Conservation (phyloP, 352 stramenopile species). For the Halophytophthora batemanensis region DNA sequence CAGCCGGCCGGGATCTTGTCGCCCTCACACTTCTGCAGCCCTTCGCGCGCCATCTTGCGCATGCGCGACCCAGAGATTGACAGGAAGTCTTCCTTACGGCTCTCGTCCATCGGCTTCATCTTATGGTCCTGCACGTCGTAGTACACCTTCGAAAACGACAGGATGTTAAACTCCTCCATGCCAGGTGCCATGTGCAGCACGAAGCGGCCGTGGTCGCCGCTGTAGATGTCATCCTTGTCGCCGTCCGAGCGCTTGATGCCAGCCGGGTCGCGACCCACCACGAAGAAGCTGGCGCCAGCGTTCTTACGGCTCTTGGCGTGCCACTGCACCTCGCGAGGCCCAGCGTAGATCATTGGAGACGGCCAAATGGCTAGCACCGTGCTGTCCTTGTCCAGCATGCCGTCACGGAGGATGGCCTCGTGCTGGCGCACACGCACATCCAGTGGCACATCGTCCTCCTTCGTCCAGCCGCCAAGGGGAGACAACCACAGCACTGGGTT, state of each 20-base stretch:
- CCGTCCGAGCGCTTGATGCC: conserved; percentile 96
- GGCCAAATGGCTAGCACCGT: conserved; percentile 99
- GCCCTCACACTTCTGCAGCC: conserved; percentile 88
- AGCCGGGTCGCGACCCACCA: conserved; percentile 96
- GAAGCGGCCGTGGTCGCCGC: conserved; percentile 96
- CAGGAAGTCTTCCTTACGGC: conserved; percentile 94
- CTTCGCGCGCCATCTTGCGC: conserved; percentile 94
- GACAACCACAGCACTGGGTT: conserved; percentile 97
- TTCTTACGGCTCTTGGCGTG: conserved; percentile 97
- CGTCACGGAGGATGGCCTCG: conserved; percentile 89
- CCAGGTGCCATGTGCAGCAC: conserved; percentile 96
- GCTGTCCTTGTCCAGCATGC: conserved; percentile 95
- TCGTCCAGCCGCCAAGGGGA: conserved; percentile 97
- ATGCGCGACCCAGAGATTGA: conserved; percentile 98
- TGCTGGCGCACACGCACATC: conserved; percentile 98
- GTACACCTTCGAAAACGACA: conserved; percentile 96
- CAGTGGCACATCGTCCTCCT: conserved; percentile 97
- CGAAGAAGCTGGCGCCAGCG: conserved; percentile 96
- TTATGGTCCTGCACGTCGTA: conserved; percentile 97
- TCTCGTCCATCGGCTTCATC: conserved; percentile 96
- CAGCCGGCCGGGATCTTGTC: conserved; percentile 66
- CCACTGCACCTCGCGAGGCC: conserved; percentile 97
- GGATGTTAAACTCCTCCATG: conserved; percentile 93
- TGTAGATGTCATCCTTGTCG: conserved; percentile 95
- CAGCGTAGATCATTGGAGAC: conserved; percentile 98